phyloP scores from a whole-genome alignment of 2,329 filamentous ascomycete genomes.

The Claviceps humidiphila region DNA sequence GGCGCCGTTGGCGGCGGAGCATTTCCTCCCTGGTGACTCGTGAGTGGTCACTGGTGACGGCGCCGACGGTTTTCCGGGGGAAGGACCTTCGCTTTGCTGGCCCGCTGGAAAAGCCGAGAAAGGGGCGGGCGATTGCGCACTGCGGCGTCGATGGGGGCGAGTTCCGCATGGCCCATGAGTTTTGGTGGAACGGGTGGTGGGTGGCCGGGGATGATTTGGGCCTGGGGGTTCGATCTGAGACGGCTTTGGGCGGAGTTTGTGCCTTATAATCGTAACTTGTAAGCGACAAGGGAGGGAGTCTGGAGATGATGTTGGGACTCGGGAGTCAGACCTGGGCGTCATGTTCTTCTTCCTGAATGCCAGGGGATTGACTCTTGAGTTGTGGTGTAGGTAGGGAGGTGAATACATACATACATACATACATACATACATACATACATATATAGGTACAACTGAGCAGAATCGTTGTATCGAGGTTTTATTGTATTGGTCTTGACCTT shows the following conservation, averaged over 20 bases:
- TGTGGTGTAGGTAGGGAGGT: too few species aligned
- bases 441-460: too few species aligned
- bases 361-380: too few species aligned
- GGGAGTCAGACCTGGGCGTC: too few species aligned
- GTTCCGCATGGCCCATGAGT: constrained; percentile 5
- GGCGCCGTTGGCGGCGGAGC: constrained; percentile 4
- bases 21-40: constrained; percentile 3
- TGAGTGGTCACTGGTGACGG: too few species aligned
- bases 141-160: constrained; percentile 1
- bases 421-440: not conserved
- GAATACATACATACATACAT: not conserved
- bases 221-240: not conserved
- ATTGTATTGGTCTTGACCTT: too few species aligned
- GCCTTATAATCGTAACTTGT: too few species aligned
- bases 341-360: too few species aligned
- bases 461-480: too few species aligned
- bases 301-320: not conserved
- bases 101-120: not conserved
- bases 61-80: too few species aligned
- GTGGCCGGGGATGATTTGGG: not conserved
- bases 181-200: not conserved
- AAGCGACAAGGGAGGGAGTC: not conserved
- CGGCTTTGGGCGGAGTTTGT: too few species aligned
- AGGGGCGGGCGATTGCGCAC: constrained; percentile 5
- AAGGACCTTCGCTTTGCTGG: too few species aligned